Evolutionary conservation across 2,329 filamentous ascomycete genomes (phyloP).

Genomic region (Paecilomyces niveus): DNA sequence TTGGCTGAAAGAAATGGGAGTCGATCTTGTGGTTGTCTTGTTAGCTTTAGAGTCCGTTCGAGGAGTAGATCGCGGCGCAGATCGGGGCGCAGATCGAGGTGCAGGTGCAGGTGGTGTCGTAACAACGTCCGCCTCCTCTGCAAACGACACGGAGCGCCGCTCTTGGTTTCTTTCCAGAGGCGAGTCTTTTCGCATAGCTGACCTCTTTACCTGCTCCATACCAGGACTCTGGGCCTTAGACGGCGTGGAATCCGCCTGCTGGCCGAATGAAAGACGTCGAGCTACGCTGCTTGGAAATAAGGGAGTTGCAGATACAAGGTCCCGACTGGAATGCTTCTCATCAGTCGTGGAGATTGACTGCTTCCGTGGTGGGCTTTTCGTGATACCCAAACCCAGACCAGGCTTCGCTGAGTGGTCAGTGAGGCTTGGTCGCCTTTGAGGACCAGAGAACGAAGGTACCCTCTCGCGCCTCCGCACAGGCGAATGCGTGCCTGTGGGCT

Average conservation of each 20-base stretch:
- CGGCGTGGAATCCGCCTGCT: conserved; percentile 6
- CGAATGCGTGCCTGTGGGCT: conserved; percentile 7
- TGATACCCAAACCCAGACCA: conserved; percentile 21
- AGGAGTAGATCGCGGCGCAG: conserved; percentile 1
- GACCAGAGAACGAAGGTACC: conserved; percentile 14
- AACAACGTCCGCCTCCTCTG: conserved; percentile 11
- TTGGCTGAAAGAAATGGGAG: neutral
- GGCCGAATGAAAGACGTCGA: conserved; percentile 4
- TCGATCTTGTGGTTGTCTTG: neutral
- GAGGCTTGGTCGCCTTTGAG: conserved; percentile 11
- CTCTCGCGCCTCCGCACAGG: conserved; percentile 7
- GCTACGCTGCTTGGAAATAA: conserved; percentile 6
- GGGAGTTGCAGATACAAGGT: conserved; percentile 1
- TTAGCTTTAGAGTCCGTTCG: conserved; percentile 1
- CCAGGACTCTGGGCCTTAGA: conserved; percentile 8
- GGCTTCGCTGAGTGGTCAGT: conserved; percentile 4
- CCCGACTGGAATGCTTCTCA: neutral
- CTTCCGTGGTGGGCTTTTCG: conserved; percentile 18
- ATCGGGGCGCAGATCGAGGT: conserved; percentile 3
- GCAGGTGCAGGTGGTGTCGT: conserved; percentile 5
- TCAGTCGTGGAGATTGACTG: neutral
- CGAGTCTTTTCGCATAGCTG: conserved; percentile 19
- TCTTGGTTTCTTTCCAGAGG: conserved; percentile 7
- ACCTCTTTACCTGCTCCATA: conserved; percentile 11
- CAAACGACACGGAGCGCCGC: conserved; percentile 21